Evolutionary conservation across 306 rosid genomes (phyloP), one percentile per base, ranked within the genome.

Genomic region (Dryas octopetala): DNA sequence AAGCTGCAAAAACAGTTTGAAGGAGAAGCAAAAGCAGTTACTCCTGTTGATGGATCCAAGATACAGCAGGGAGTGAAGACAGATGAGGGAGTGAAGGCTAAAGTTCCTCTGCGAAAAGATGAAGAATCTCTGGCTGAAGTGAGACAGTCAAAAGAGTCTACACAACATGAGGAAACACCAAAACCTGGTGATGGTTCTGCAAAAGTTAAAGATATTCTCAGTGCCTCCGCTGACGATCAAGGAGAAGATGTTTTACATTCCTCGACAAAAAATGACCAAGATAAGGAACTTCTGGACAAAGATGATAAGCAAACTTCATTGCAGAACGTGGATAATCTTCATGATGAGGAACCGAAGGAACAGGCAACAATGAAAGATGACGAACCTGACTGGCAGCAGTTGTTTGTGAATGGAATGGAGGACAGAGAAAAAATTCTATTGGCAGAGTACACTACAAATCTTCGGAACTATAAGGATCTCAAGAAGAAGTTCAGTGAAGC

Each of bases 381-480:
- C 47, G 97, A 89, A 70, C 99, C 89, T 75, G 88, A 96, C 78
- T 92, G 97, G 99, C 86, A 45, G 77, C 55, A 85, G 60, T 62
- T 92, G 91, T 92, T 86, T 74, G 55, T 78, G 74, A 78, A 70
- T 63, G 99, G 98, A 81, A 71, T 96, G 82, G 89, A 86, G 74
- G 89, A 80, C 41, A 90, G 83, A 78, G 98, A 96, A 77, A 87
- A 83, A 74, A 75, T 74, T 57, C 83, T 96, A 76, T 61, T 96
- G 78, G 61, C 68, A 5, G 97, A 96, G 85, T 96, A 96, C 80
- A 96, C 99, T 7, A 70, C 79, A 79, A 88, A 89, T 65, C 98
- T 96, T 63, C 86, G 96, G 72, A 90, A 77, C 85, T 96, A 88
- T 86, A 92, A 88, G 88, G 98, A 85, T 1, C 65, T 89, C 69